These are phyloP conservation scores for Quercus dentata DNA, from an alignment of 306 rosid genomes.

Conservation along the genomic window DNA sequence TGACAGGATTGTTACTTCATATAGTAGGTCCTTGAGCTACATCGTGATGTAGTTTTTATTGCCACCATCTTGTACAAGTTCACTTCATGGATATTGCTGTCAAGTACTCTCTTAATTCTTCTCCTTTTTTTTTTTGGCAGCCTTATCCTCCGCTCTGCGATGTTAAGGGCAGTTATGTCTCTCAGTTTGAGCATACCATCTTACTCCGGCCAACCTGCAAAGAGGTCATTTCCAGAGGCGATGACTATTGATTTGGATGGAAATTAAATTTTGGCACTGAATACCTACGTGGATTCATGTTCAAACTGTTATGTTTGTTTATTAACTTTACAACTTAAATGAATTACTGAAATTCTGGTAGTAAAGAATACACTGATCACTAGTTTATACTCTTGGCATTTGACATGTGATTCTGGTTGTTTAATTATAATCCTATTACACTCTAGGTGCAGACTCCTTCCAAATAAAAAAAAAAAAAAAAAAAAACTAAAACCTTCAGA, in stretches of 20 bases:
- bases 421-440: not conserved
- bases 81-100: constrained; percentile 7
- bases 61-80: not conserved
- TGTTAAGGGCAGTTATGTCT: constrained; percentile 84
- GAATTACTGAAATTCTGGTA: no score
- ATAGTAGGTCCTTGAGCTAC: no score
- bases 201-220: constrained; percentile 93
- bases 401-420: not conserved
- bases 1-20: no score
- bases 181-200: constrained; percentile 94
- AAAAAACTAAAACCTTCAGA: no score
- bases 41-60: not conserved
- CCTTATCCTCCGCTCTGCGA: constrained; percentile 87
- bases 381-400: not conserved
- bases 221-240: constrained; percentile 96
- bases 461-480: no score
- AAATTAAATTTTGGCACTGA: constrained; percentile 1
- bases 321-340: not conserved
- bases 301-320: not conserved
- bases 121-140: constrained; percentile 37
- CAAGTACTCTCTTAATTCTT: not conserved
- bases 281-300: not conserved
- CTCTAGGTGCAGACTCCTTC: not conserved
- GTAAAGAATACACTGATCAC: no score
- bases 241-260: constrained; percentile 53